Percentiles rank a stretch among this genome's conserved stretches.
These are phyloP conservation scores for Clarireedia paspali DNA, from an alignment of 2,329 filamentous ascomycete species.

Conservation along the genomic window DNA sequence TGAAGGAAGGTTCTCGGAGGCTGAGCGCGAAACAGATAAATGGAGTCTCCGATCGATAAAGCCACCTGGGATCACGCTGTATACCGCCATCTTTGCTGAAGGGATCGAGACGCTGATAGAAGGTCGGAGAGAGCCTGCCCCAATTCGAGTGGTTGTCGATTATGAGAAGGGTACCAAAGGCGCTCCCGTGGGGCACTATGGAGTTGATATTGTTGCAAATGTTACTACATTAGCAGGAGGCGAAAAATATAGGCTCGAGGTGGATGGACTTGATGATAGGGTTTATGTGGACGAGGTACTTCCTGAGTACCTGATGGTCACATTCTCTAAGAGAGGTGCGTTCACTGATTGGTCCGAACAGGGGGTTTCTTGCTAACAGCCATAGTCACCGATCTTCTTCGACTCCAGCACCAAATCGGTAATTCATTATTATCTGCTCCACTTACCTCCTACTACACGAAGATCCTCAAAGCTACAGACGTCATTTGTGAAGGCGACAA, in stretches of 20 bases:
- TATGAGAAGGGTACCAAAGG: constrained; percentile 59
- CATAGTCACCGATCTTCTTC: constrained; percentile 64
- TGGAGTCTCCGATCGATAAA: constrained; percentile 72
- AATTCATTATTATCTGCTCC: constrained; percentile 58
- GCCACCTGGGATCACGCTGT: constrained; percentile 51
- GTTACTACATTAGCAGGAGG: constrained; percentile 43
- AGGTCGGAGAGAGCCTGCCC: constrained; percentile 59
- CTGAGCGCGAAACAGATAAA: constrained; percentile 70
- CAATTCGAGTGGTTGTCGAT: constrained; percentile 67
- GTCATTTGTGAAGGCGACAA: constrained; percentile 56
- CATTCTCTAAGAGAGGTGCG: constrained; percentile 67
- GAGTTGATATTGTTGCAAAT: constrained; percentile 64
- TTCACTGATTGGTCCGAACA: not conserved
- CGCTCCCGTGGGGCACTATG: constrained; percentile 57
- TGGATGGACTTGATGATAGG: constrained; percentile 60
- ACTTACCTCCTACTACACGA: constrained; percentile 70
- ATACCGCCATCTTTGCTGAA: constrained; percentile 67
- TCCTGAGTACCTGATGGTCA: constrained; percentile 64
- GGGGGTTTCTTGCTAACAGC: constrained; percentile 28
- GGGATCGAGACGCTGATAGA: constrained; percentile 53
- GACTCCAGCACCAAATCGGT: constrained; percentile 59
- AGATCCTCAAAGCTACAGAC: constrained; percentile 63
- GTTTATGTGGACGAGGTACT: constrained; percentile 68
- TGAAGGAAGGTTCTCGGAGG: constrained; percentile 75
- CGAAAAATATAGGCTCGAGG: constrained; percentile 48